Evolutionary conservation across 345 rosid species (phyloP), one percentile per base, ranked within the genome.

Genomic region (Corchorus capsularis): DNA sequence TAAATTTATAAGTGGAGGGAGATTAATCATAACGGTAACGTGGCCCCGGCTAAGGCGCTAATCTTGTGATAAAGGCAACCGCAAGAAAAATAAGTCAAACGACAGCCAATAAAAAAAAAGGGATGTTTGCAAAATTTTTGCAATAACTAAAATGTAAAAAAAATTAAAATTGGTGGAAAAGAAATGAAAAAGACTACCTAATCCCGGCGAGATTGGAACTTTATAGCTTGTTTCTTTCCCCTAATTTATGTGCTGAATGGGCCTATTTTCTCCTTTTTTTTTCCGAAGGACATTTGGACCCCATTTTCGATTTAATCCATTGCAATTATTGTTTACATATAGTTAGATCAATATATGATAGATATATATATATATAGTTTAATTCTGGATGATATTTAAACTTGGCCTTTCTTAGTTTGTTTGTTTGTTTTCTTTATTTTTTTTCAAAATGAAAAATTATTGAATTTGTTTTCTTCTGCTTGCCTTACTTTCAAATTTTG

Each of bases 11-110:
- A 83, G 74, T 55, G 69, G 54, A 37, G 69, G 70, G 72, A 68
- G 79, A 71, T 68, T 73, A 82, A 85, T 78, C 69, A 72, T 81
- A 81, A 84, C 86, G 87, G 91, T 76, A 82, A 83, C 72, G 80
- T 68, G 85, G 82, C 67, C 84, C 86, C 85, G 77, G 75, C 80
- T 43, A 73, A 73, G 77, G 27, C 27, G 32, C 8, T 45, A 20
- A 56, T 60, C 69, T 15, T n/a, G 50, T 17, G 54, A 62, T 16
- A 7, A 68, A 69, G 77, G 72, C 72, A 12, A 34, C 67, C 76
- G 47, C n/a, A 15, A 8, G 52, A 52, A 56, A 39, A 17, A 73
- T 19, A 76, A 76, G 83, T 77, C 75, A 79, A 85, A 43, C 56
- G 50, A 71, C 60, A 22, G 16, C 8, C 35, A 49, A 0, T 52